These are phyloP conservation scores for Carex myosuroides DNA, from an alignment of 176 grass and related monocot genomes.

Conservation along the genomic window DNA sequence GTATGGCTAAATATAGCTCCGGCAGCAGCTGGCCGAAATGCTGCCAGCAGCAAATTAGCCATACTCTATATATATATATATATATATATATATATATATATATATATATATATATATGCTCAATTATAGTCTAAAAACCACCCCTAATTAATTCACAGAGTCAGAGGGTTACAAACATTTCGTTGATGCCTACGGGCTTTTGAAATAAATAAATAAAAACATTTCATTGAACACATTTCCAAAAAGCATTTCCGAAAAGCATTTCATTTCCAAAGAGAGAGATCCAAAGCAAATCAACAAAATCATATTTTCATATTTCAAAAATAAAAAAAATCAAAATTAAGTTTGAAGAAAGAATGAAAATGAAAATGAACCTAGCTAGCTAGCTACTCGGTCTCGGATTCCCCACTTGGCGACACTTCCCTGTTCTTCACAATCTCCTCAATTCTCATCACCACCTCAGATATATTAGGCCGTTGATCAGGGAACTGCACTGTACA, in stretches of 20 bases:
- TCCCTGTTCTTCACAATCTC: slow-evolving; percentile 24
- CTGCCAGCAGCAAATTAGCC: too few species aligned
- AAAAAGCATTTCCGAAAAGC: neutral
- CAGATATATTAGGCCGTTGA: slow-evolving; percentile 34
- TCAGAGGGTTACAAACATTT: neutral
- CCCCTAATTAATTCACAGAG: too few species aligned
- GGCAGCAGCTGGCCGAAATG: too few species aligned
- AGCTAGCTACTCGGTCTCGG: neutral
- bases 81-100: too few species aligned
- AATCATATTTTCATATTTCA: neutral
- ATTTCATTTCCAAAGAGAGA: neutral
- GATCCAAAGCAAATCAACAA: slow-evolving; percentile 6
- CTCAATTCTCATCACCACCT: slow-evolving; percentile 44
- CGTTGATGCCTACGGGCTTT: too few species aligned
- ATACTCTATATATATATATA: too few species aligned
- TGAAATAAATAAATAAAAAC: neutral
- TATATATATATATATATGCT: too few species aligned
- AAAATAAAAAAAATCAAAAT: neutral
- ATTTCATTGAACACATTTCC: neutral
- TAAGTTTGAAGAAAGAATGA: neutral
- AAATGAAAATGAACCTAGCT: neutral
- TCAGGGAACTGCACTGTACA: slow-evolving; percentile 39
- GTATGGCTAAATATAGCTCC: too few species aligned
- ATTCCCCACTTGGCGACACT: slow-evolving; percentile 16
- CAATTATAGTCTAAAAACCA: too few species aligned